These are phyloP conservation scores for Neurospora sp. DNA, from an alignment of 495 filamentous ascomycete species.

Conservation along the genomic window DNA sequence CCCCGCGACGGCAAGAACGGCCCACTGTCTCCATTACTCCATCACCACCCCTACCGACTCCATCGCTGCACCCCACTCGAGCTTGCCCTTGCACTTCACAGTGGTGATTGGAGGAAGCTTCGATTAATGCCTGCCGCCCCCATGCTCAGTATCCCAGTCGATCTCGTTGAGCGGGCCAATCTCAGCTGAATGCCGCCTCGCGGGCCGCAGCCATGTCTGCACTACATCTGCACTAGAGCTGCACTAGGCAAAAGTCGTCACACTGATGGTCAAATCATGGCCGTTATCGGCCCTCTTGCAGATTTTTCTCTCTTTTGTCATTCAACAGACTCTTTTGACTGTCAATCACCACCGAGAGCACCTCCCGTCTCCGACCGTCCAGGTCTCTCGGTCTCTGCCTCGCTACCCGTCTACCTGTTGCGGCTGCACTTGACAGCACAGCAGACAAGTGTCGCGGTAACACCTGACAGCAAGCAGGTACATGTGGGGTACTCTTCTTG, in stretches of 20 bases:
- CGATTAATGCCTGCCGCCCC: slow-evolving; percentile 13
- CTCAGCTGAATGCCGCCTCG: slow-evolving; percentile 22
- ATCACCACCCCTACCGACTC: not conserved
- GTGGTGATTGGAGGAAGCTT: slow-evolving; percentile 24
- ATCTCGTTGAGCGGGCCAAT: slow-evolving; percentile 29
- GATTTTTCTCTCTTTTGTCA: not conserved
- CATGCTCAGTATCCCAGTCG: slow-evolving; percentile 15
- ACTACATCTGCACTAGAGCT: slow-evolving; percentile 15
- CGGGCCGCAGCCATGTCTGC: slow-evolving; percentile 29
- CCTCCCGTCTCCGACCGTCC: not conserved
- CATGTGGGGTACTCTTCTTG: slow-evolving; percentile 1
- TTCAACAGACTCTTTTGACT: not conserved
- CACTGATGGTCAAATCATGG: slow-evolving; percentile 21
- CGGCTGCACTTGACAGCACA: not conserved
- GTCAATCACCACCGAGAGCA: slow-evolving; percentile 5
- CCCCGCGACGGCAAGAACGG: not conserved
- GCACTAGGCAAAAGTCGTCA: slow-evolving; percentile 26
- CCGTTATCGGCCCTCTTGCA: slow-evolving; percentile 11
- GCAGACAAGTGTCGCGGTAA: slow-evolving; percentile 18
- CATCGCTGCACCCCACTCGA: not conserved
- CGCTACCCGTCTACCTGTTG: slow-evolving; percentile 15
- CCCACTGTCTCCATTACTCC: not conserved
- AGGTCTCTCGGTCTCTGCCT: slow-evolving; percentile 3
- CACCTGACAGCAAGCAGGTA: slow-evolving; percentile 12
- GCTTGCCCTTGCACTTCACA: not conserved